These are phyloP conservation scores for Leccinellum albellum DNA, from an alignment of 768 basidiomycete genomes.

Conservation along the genomic window DNA sequence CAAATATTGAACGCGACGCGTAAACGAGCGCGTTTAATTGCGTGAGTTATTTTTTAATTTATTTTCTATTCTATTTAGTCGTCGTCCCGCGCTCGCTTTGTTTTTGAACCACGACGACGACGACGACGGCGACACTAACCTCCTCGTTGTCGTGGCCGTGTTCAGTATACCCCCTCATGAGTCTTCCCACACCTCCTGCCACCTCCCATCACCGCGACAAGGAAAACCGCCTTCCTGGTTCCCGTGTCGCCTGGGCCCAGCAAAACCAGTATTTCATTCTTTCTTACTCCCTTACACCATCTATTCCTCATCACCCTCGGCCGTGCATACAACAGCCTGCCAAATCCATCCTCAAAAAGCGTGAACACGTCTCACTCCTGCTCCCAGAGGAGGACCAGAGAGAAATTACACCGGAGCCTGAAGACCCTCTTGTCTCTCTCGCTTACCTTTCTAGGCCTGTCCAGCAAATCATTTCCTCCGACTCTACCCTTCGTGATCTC, in stretches of 20 bases:
- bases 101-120: constrained; percentile 17
- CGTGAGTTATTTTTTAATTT: constrained; percentile 28
- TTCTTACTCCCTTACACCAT: constrained; percentile 27
- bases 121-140: constrained; percentile 4
- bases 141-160: constrained; percentile 12
- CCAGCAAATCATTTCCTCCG: constrained; percentile 48
- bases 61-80: constrained; percentile 10
- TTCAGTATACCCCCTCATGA: constrained; percentile 21
- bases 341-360: constrained; percentile 71
- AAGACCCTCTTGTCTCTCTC: constrained; percentile 58
- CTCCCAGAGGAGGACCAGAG: constrained; percentile 45
- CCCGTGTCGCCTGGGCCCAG: constrained; percentile 51
- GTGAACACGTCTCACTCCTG: constrained; percentile 31
- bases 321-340: constrained; percentile 43
- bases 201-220: constrained; percentile 57
- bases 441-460: constrained; percentile 67
- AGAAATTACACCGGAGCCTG: constrained; percentile 75
- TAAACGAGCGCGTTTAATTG: constrained; percentile 39
- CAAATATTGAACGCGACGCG: constrained; percentile 40
- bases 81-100: neutral
- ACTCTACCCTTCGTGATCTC: constrained; percentile 51
- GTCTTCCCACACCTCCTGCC: constrained; percentile 61
- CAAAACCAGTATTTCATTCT: constrained; percentile 47
- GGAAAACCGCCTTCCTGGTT: constrained; percentile 40
- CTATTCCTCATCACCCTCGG: constrained; percentile 25